Base-by-base conservation (phyloP, 495 filamentous ascomycete genomes). In the Cryomyces antarcticus region DNA sequence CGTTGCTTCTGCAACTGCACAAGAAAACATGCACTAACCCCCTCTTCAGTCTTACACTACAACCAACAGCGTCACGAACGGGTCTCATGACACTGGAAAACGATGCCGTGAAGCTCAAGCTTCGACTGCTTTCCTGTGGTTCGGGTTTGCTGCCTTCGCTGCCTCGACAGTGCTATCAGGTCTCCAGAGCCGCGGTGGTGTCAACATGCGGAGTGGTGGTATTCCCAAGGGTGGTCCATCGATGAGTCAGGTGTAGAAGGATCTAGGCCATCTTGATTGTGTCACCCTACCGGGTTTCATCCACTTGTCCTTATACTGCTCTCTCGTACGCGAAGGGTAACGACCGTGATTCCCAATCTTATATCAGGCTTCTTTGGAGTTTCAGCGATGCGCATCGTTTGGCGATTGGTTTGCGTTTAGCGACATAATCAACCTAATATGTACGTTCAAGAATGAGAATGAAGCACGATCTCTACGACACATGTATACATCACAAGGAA, bases 51-150 rank as follows among this genome's bases (percentile, higher is more conserved):
- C 30, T 5, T 83, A 81, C 60, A 61, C 67, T 24, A 27, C 36
- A 24, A 56, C 44, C 54, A 83, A 82, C 59, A 52, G 58, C 39
- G 66, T 80, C 52, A 76, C 70, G 46, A 70, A 73, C 49, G 73
- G 76, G 52, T 66, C 73, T 0, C 10, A 43, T 46, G 57, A 77
- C 54, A 59, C 49, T 27, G 28, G 45, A 7, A 73, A 75, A 59
- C 68, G 75, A 49, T 83, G 78, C 59, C 74, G 63, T 35, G 77
- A 83, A 55, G 71, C 75, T 6, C 76, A 82, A 60, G 78, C 78
- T 5, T 62, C 68, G 4, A 65, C 58, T 31, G 77, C 78, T 0
- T 83, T 83, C 66, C 65, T 81, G 46, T 83, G 73, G 73, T 80
- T 83, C 59, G 71, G 64, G 42, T 81, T 77, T 64, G 70, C 65